These are phyloP conservation scores for Metrosideros polymorpha DNA, from an alignment of 441 rosid species.

Conservation along the genomic window DNA sequence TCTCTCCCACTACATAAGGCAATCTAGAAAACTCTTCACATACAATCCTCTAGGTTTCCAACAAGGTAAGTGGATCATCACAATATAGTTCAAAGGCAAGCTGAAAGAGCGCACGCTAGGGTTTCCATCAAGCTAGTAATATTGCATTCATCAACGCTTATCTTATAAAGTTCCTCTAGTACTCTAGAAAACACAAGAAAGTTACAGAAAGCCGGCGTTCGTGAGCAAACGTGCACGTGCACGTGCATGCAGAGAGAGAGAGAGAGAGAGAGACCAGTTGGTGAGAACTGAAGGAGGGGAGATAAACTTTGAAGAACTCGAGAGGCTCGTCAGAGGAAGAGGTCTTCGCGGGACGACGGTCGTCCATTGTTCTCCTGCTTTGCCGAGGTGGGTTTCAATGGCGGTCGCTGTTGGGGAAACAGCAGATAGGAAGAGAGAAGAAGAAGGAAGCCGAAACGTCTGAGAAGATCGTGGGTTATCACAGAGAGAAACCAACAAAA, in stretches of 20 bases:
- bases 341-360: background rate
- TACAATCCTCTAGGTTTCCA: background rate
- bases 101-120: background rate
- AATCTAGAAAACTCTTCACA: background rate
- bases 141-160: background rate
- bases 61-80: background rate
- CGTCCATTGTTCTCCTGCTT: background rate
- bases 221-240: background rate
- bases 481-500: background rate
- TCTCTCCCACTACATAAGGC: background rate
- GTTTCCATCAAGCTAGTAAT: background rate
- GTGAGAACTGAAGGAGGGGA: slow-evolving; percentile 18
- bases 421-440: background rate
- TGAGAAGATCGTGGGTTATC: background rate
- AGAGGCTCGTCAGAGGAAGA: background rate
- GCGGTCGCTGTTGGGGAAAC: background rate
- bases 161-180: background rate
- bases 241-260: background rate
- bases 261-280: slow-evolving; percentile 14
- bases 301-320: slow-evolving; percentile 33
- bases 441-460: background rate
- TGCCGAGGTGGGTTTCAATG: background rate
- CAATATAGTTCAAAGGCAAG: background rate
- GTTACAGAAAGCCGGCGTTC: background rate
- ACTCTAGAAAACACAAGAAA: background rate